Evolutionary conservation across 169 alveolate genomes (phyloP).

Genomic region (Eimeria maxima): DNA sequence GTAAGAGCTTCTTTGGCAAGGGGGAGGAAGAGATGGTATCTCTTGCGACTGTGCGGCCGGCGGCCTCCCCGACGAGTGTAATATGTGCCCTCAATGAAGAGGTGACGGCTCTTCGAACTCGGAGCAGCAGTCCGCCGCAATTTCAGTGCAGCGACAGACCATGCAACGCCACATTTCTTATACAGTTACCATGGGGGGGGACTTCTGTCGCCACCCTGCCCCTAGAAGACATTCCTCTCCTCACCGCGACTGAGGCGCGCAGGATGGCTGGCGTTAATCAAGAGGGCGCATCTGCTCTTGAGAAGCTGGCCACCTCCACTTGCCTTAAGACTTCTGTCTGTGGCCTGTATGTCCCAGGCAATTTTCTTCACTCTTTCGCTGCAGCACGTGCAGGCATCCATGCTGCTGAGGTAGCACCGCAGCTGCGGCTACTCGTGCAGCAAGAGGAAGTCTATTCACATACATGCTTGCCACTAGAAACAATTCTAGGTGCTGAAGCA

Average conservation of each 20-base stretch:
- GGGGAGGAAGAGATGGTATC: background rate
- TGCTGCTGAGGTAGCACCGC: constrained; percentile 28
- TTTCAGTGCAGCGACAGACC: background rate
- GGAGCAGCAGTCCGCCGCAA: background rate
- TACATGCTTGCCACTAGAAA: constrained; percentile 30
- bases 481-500: constrained; percentile 48
- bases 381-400: constrained; percentile 72
- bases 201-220: constrained; percentile 36
- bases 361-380: constrained; percentile 40
- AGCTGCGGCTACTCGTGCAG: constrained; percentile 75
- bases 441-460: constrained; percentile 27
- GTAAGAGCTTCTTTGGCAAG: background rate
- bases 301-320: constrained; percentile 34
- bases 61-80: constrained; percentile 19
- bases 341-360: constrained; percentile 61
- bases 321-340: background rate
- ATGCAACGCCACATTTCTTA: constrained; percentile 39
- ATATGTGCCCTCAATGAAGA: background rate
- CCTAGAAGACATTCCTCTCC: constrained; percentile 65
- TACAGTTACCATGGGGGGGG: constrained; percentile 43
- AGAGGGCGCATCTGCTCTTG: constrained; percentile 26
- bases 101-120: background rate
- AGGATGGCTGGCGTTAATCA: background rate
- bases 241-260: constrained; percentile 41
- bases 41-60: constrained; percentile 3